These are phyloP conservation scores for Tetrapisispora fleetii DNA, from an alignment of 805 yeast genomes.

Conservation along the genomic window DNA sequence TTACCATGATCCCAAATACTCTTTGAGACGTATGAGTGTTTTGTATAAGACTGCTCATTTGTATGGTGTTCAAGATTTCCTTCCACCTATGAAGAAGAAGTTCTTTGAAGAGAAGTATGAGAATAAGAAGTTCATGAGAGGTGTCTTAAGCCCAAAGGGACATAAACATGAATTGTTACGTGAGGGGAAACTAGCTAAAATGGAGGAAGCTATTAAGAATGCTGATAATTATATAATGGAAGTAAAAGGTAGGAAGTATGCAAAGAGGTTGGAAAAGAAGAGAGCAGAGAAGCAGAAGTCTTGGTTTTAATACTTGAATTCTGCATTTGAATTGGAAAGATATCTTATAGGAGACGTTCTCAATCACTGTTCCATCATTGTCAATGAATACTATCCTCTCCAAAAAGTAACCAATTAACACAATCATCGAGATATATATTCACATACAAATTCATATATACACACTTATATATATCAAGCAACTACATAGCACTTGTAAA, in stretches of 20 bases:
- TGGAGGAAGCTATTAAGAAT: conserved; percentile 53
- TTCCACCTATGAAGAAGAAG: conserved; percentile 52
- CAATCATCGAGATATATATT: not conserved
- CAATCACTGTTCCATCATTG: too few relatives aligned
- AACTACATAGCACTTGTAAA: not conserved
- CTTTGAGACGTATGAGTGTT: conserved; percentile 74
- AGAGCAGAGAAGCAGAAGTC: conserved; percentile 12
- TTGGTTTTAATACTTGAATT: not conserved
- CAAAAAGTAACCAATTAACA: not conserved
- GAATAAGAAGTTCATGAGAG: conserved; percentile 60
- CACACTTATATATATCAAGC: not conserved
- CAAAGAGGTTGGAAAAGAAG: conserved; percentile 36
- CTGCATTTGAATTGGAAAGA: not conserved
- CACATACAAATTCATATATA: not conserved
- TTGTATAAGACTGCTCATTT: conserved; percentile 72
- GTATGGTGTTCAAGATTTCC: conserved; percentile 67
- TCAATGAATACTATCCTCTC: too few relatives aligned
- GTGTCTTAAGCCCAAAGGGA: conserved; percentile 70
- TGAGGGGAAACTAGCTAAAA: conserved; percentile 47
- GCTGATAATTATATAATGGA: conserved; percentile 59
- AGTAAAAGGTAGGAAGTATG: conserved; percentile 48
- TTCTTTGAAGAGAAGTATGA: conserved; percentile 73
- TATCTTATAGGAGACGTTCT: not conserved
- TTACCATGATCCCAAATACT: conserved; percentile 68
- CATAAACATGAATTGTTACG: conserved; percentile 67